These are phyloP conservation scores for Anthostomella pinea DNA, from an alignment of 2,329 filamentous ascomycete genomes.

Conservation along the genomic window DNA sequence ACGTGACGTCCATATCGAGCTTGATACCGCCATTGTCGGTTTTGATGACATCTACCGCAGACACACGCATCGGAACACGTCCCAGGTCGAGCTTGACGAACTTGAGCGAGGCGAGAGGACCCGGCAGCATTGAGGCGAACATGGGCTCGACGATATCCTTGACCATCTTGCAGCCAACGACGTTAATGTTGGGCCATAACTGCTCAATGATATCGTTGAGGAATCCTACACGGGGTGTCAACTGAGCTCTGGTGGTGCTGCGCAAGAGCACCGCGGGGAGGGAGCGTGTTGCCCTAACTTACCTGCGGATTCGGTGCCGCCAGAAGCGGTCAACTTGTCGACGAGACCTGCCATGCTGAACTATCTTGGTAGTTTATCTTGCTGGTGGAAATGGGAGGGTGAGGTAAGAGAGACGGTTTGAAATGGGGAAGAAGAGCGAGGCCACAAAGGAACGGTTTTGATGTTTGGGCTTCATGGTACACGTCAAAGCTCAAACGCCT, in stretches of 20 bases:
- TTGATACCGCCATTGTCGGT: conserved; percentile 43
- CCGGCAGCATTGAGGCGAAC: conserved; percentile 43
- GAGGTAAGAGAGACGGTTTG: too few species aligned
- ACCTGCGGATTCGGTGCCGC: conserved; percentile 1
- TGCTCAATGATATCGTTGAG: conserved; percentile 47
- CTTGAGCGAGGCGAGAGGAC: conserved; percentile 39
- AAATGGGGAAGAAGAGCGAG: too few species aligned
- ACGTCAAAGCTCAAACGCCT: too few species aligned
- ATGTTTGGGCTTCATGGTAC: too few species aligned
- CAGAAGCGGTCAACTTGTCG: neutral
- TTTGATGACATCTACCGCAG: conserved; percentile 44
- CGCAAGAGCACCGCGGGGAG: neutral
- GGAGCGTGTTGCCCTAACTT: neutral
- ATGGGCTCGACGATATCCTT: conserved; percentile 49
- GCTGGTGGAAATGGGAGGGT: too few species aligned
- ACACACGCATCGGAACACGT: conserved; percentile 37
- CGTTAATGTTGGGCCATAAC: conserved; percentile 48
- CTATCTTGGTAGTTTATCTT: too few species aligned
- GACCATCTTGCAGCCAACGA: conserved; percentile 41
- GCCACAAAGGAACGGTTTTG: too few species aligned
- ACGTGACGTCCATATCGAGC: conserved; percentile 45
- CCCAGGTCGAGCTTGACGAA: conserved; percentile 48
- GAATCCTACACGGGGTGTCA: conserved; percentile 30
- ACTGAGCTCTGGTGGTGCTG: neutral
- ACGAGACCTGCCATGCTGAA: neutral